A percentile compares a stretch with the other conserved stretches of the same genome.
These are phyloP conservation scores for Sarcodon aspratus DNA, from an alignment of 768 basidiomycete genomes.

Conservation along the genomic window DNA sequence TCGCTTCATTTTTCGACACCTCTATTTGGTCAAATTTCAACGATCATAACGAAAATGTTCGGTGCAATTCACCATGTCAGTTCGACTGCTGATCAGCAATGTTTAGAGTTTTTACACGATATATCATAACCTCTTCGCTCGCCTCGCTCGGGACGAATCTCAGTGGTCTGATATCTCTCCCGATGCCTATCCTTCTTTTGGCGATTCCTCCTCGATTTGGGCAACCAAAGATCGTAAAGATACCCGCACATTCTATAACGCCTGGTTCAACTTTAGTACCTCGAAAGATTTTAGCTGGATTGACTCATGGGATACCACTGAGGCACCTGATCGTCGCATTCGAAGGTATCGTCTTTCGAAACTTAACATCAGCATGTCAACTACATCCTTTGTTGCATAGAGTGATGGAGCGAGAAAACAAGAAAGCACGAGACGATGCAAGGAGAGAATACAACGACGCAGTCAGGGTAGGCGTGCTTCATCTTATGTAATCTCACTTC, in stretches of 20 bases:
- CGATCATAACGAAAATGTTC: constrained; percentile 43
- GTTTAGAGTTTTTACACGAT: constrained; percentile 80
- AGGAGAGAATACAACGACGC: constrained; percentile 89
- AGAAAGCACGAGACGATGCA: constrained; percentile 80
- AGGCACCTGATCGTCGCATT: constrained; percentile 80
- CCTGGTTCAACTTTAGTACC: constrained; percentile 82
- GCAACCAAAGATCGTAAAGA: constrained; percentile 33
- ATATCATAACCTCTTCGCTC: constrained; percentile 77
- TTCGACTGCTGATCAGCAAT: background rate
- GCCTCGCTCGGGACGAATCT: constrained; percentile 74
- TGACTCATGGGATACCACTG: constrained; percentile 71
- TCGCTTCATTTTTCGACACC: constrained; percentile 77
- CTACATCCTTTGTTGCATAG: constrained; percentile 21
- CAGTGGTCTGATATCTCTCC: constrained; percentile 27
- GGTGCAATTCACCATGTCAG: constrained; percentile 10
- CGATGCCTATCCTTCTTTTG: constrained; percentile 70
- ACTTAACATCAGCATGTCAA: background rate
- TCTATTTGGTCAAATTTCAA: constrained; percentile 56
- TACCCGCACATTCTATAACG: constrained; percentile 68
- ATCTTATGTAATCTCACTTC: background rate
- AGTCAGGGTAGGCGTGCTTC: constrained; percentile 48
- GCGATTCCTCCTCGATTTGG: constrained; percentile 70
- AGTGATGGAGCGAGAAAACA: constrained; percentile 94
- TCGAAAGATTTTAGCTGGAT: constrained; percentile 84
- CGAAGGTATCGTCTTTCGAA: constrained; percentile 41